Conservation (phyloP, 805 yeast genomes). For the Blastobotrys attinorum region DNA sequence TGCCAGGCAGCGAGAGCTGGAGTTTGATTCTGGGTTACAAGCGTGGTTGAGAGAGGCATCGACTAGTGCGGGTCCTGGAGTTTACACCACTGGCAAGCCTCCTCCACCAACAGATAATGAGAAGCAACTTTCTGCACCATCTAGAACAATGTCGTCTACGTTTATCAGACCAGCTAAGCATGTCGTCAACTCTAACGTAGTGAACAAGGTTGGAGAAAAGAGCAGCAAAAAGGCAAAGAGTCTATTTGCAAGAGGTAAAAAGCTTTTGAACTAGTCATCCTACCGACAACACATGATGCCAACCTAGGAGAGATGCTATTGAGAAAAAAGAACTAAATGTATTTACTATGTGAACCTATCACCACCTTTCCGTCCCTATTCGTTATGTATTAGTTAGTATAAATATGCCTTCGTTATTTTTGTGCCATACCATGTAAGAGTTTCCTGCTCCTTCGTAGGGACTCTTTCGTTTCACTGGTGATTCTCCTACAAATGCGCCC, state of each 20-base stretch:
- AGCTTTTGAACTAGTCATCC: conserved; percentile 10
- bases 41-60: conserved; percentile 26
- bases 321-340: neutral
- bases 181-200: conserved; percentile 10
- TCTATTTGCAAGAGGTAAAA: conserved; percentile 27
- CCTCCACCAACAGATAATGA: conserved; percentile 18
- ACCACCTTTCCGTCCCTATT: conserved; percentile 19
- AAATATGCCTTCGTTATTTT: neutral
- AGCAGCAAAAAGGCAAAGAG: conserved; percentile 24
- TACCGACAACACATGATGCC: neutral
- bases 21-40: conserved; percentile 27
- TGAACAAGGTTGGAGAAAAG: conserved; percentile 28
- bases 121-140: conserved; percentile 11
- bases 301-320: neutral
- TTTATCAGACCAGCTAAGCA: conserved; percentile 21
- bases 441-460: conserved; percentile 32
- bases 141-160: conserved; percentile 16
- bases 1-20: conserved; percentile 26
- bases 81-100: conserved; percentile 25
- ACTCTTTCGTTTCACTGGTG: conserved; percentile 25
- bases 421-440: conserved; percentile 23
- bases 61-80: conserved; percentile 9
- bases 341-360: conserved; percentile 6
- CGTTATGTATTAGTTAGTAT: neutral
- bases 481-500: conserved; percentile 27